Conservation (phyloP, 257 asterid genomes). For the Hygrophila difformis region DNA sequence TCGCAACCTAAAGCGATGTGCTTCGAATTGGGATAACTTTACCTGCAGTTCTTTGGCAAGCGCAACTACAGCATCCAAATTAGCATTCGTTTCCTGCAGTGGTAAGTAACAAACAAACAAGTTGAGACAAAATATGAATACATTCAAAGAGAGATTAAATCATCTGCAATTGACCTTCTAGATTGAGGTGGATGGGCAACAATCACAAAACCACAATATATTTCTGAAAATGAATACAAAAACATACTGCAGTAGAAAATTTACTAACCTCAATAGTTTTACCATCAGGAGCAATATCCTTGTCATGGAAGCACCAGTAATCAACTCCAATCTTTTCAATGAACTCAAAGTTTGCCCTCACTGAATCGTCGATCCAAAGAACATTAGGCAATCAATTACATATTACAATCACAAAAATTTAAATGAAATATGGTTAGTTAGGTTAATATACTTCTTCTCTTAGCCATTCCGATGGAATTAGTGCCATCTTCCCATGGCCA, state of each 20-base stretch:
- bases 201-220: not conserved
- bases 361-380: constrained; percentile 36
- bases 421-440: constrained; percentile 3
- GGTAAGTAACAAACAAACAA: too few relatives aligned
- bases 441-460: constrained; percentile 57
- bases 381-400: constrained; percentile 3
- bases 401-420: not conserved
- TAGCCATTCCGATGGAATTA: constrained; percentile 85
- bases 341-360: constrained; percentile 96
- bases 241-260: too few relatives aligned
- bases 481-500: constrained; percentile 99
- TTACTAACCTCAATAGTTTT: constrained; percentile 67
- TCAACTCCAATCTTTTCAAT: constrained; percentile 88
- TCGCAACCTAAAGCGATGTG: too few relatives aligned
- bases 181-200: too few relatives aligned
- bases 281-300: constrained; percentile 96
- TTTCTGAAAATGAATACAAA: not conserved
- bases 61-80: constrained; percentile 90
- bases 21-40: constrained; percentile 13
- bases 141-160: too few relatives aligned
- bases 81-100: constrained; percentile 93
- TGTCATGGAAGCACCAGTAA: constrained; percentile 88
- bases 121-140: too few relatives aligned
- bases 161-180: too few relatives aligned
- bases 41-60: constrained; percentile 99